Conservation (phyloP, 345 rosid genomes). For the Gossypium rotundifolium region DNA sequence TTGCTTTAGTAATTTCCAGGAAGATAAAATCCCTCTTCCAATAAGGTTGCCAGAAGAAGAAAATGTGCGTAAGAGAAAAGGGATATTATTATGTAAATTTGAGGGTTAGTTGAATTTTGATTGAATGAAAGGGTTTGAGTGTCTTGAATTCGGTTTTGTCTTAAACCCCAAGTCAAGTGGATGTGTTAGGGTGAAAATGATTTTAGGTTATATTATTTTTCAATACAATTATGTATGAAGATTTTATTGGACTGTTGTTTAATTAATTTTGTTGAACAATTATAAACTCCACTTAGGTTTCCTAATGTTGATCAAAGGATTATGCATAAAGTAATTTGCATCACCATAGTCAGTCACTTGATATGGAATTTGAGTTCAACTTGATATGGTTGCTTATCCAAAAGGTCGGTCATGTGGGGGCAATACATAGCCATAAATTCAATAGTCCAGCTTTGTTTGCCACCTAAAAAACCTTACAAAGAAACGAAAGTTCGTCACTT, state of each 20-base stretch:
- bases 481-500: not conserved
- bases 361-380: not conserved
- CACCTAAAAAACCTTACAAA: not conserved
- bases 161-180: not conserved
- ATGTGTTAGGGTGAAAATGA: not conserved
- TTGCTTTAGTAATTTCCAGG: not conserved
- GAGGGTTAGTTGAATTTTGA: not conserved
- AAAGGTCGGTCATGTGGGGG: not conserved
- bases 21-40: not conserved
- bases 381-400: not conserved
- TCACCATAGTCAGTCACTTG: not conserved
- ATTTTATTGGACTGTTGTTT: not conserved
- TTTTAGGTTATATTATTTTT: not conserved
- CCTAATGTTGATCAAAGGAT: too few species aligned
- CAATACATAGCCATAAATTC: not conserved
- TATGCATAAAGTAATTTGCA: not conserved
- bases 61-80: not conserved
- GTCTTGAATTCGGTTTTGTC: not conserved
- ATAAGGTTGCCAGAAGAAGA: not conserved
- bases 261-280: not conserved
- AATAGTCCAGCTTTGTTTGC: not conserved
- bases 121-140: not conserved
- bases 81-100: not conserved
- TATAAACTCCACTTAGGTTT: not conserved
- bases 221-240: not conserved